Evolutionary conservation across 2,329 filamentous ascomycete genomes (phyloP), one percentile per base, ranked within the genome.

Genomic region (Pseudopithomyces chartarum): DNA sequence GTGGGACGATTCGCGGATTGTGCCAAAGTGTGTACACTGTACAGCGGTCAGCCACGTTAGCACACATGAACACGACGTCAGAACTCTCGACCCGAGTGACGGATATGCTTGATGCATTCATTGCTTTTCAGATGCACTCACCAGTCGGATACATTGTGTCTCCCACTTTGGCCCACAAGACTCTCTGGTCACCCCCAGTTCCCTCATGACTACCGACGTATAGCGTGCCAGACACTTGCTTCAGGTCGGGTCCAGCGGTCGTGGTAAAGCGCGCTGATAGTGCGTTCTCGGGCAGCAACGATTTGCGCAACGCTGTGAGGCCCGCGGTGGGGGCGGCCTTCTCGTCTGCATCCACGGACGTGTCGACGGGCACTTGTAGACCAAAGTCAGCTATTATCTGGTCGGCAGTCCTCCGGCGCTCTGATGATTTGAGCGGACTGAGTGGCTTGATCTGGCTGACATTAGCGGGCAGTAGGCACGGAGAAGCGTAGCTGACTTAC

Each of bases 1-100:
- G 71, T 0, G 87, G 85, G 0, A 89, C 75, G 13, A 90, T 75
- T 29, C 79, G 78, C 2, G 86, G 80, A 63, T 88, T 85, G 55
- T 82, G 80, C 87, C 87, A 90, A 57, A 90, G 74, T 1, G 87
- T 88, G 68, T 90, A 90, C 2, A 89, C 85, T 44, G 80, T 63
- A 29, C 3, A 13, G 15, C 13, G 22, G 38, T 61, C 46, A 64
- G 56, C 40, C 26, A 29, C 8, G 26, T 29, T 29, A 5, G 5
- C 4, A 29, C 5, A 29, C 26, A 29, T 8, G 8, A 8, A 29
- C 26, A 8, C 26, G 26, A 29, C 26, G 26, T 29, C 26, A 29
- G 26, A 29, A 29, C 8, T 4, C 4, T 29, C 8, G 26, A 29
- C 8, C 26, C 12, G 34, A 38, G 34, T 38, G 34, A 6, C 11